Conservation (phyloP, 2,329 filamentous ascomycete species). For the Apiospora phragmitis region DNA sequence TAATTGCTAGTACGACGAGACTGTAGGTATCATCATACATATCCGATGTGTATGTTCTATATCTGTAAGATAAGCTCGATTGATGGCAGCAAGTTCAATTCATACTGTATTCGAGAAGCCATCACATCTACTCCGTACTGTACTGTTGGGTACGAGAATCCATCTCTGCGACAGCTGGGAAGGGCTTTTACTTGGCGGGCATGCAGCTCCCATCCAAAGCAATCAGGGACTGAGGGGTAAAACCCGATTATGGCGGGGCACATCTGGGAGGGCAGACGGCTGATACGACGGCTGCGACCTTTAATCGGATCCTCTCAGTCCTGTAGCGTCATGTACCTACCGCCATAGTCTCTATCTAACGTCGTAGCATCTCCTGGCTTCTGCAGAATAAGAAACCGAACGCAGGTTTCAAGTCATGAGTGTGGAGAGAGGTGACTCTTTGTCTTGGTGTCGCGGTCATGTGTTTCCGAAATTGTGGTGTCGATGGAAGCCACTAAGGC, state of each 20-base stretch:
- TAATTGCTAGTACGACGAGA: background rate
- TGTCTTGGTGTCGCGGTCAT: background rate
- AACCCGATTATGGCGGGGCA: constrained; percentile 3
- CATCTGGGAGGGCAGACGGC: constrained; percentile 1
- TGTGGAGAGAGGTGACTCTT: background rate
- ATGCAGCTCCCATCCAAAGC: background rate
- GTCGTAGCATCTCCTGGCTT: background rate
- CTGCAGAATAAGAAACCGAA: constrained; percentile 5
- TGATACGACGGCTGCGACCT: background rate
- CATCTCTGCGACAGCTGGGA: background rate
- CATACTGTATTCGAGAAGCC: background rate
- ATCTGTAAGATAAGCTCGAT: background rate
- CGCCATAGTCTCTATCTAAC: background rate
- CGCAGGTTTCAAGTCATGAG: background rate
- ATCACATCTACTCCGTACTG: background rate
- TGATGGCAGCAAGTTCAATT: background rate
- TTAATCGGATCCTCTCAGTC: background rate
- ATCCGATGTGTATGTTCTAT: background rate
- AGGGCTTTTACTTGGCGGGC: background rate
- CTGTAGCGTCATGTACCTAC: constrained; percentile 7
- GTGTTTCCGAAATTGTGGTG: background rate
- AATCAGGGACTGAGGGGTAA: constrained; percentile 9
- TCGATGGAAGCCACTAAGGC: background rate
- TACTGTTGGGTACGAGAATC: too few species aligned
- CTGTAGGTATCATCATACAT: background rate